Conservation (phyloP, 2,329 filamentous ascomycete species). For the Fusarium hostae region DNA sequence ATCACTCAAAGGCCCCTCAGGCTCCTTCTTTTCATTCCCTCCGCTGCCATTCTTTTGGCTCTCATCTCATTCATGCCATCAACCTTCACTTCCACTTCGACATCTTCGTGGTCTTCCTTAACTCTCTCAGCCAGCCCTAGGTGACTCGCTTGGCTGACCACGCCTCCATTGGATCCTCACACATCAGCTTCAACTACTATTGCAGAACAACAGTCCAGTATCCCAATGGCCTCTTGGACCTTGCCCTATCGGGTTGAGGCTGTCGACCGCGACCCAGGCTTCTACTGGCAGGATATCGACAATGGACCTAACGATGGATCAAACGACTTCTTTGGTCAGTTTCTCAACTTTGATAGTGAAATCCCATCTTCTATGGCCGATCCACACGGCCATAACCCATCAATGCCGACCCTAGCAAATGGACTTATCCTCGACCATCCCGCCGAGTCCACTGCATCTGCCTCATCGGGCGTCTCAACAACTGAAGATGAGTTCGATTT, state of each 20-base stretch:
- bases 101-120: constrained; percentile 28
- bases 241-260: constrained; percentile 50
- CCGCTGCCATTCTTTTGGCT: constrained; percentile 32
- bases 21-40: constrained; percentile 36
- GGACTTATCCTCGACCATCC: constrained; percentile 45
- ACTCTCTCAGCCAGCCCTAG: constrained; percentile 34
- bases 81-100: constrained; percentile 32
- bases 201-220: constrained; percentile 15
- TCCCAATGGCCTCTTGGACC: constrained; percentile 52
- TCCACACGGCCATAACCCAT: constrained; percentile 35
- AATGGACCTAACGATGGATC: constrained; percentile 45
- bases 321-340: constrained; percentile 52
- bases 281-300: constrained; percentile 51
- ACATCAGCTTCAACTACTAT: constrained; percentile 11
- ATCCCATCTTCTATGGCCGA: constrained; percentile 37
- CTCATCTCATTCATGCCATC: constrained; percentile 35
- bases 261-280: constrained; percentile 50
- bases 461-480: constrained; percentile 51
- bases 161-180: constrained; percentile 21
- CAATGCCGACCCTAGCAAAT: constrained; percentile 44
- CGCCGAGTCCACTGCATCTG: constrained; percentile 49
- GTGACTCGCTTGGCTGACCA: constrained; percentile 37
- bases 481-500: constrained; percentile 52
- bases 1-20: constrained; percentile 30
- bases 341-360: constrained; percentile 51